Evolutionary conservation across 1,284 basidiomycete species (phyloP).

Genomic region (Anthracocystis walkeri): DNA sequence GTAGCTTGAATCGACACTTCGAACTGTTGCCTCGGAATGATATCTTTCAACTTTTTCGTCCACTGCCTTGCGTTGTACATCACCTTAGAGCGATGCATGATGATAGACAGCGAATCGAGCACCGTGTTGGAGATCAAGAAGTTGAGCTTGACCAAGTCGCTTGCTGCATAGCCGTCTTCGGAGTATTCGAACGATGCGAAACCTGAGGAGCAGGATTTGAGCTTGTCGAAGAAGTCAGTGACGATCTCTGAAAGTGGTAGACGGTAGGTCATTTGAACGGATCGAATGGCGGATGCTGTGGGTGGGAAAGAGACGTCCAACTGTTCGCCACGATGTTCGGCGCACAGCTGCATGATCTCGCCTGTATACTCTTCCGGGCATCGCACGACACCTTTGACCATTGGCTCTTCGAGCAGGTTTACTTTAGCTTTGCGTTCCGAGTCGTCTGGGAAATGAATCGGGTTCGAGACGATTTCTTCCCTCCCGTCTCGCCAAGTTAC

Average conservation of each 20-base stretch:
- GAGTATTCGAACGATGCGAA: conserved; percentile 68
- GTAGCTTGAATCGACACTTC: conserved; percentile 77
- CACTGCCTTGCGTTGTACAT: conserved; percentile 51
- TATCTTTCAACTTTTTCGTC: conserved; percentile 64
- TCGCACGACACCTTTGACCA: conserved; percentile 60
- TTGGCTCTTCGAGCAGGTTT: conserved; percentile 59
- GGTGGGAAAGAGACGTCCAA: conserved; percentile 54
- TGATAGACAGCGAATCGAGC: conserved; percentile 63
- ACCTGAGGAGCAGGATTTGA: conserved; percentile 66
- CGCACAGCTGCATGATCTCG: conserved; percentile 68
- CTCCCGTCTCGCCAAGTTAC: conserved; percentile 56
- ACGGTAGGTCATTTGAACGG: conserved; percentile 63
- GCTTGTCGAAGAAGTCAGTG: conserved; percentile 68
- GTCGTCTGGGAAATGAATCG: conserved; percentile 65
- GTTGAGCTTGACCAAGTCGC: conserved; percentile 66
- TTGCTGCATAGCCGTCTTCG: conserved; percentile 55
- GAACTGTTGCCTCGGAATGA: conserved; percentile 86
- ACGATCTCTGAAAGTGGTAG: conserved; percentile 67
- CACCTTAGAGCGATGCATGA: conserved; percentile 65
- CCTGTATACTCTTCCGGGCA: conserved; percentile 68
- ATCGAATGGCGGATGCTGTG: conserved; percentile 41
- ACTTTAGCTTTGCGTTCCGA: conserved; percentile 53
- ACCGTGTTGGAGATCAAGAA: conserved; percentile 61
- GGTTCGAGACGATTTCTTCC: conserved; percentile 60
- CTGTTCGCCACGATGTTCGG: conserved; percentile 66